Evolutionary conservation across 352 stramenopile genomes (phyloP).

Genomic region (Pythium insidiosum): DNA sequence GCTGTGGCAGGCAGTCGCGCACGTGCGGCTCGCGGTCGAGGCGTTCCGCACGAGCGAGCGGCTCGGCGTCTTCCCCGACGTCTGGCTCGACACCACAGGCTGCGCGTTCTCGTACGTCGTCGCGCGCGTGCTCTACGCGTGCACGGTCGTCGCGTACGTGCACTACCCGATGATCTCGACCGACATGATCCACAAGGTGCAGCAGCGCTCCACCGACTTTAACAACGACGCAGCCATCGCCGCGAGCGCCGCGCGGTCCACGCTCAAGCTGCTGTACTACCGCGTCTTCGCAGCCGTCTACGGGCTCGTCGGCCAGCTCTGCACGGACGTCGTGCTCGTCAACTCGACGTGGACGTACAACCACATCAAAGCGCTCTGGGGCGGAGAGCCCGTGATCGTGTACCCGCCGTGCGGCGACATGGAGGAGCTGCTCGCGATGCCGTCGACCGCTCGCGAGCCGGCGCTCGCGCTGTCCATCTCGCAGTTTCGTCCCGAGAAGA

Average conservation of each 20-base stretch:
- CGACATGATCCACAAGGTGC: slow-evolving; percentile 96
- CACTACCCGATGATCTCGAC: slow-evolving; percentile 99
- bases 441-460: slow-evolving; percentile 43
- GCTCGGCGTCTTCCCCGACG: slow-evolving; percentile 51
- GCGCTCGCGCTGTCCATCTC: slow-evolving; percentile 94
- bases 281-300: slow-evolving; percentile 91
- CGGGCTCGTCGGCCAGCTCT: slow-evolving; percentile 77
- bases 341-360: slow-evolving; percentile 98
- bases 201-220: slow-evolving; percentile 85
- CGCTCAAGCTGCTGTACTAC: slow-evolving; percentile 96
- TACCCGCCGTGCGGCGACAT: slow-evolving; percentile 95
- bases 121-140: slow-evolving; percentile 78
- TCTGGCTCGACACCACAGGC: slow-evolving; percentile 98
- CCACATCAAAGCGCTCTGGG: slow-evolving; percentile 94
- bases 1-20: slow-evolving; percentile 93
- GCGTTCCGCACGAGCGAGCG: slow-evolving; percentile 59
- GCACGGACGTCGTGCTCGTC: slow-evolving; percentile 90
- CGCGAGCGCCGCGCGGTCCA: slow-evolving; percentile 65
- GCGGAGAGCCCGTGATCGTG: slow-evolving; percentile 63
- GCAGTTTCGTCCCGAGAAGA: slow-evolving; percentile 99
- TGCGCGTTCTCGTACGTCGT: slow-evolving; percentile 96
- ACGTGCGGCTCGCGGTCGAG: slow-evolving; percentile 86
- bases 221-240: slow-evolving; percentile 91
- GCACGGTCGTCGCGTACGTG: slow-evolving; percentile 92
- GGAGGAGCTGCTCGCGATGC: slow-evolving; percentile 64